Conservation (phyloP, 116 monocot species). For the Phalaenopsis hybrid region DNA sequence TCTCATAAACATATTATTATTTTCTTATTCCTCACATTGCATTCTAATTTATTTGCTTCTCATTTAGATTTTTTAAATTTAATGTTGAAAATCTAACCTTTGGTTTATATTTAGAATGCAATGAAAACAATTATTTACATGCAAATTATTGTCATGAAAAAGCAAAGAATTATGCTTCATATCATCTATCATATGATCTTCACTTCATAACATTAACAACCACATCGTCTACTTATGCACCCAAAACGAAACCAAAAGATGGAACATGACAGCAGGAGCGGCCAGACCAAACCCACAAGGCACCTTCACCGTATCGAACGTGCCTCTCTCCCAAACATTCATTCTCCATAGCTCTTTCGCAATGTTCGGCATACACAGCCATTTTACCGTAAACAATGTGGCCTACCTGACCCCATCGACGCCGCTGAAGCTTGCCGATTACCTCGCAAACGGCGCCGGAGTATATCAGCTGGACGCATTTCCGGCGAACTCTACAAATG, state of each 20-base stretch:
- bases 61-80: too few species aligned
- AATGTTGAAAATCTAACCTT: too few species aligned
- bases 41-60: too few species aligned
- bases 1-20: too few species aligned
- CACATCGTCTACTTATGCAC: too few species aligned
- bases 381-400: constrained; percentile 32
- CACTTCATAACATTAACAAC: too few species aligned
- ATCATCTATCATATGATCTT: too few species aligned
- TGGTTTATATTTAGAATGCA: too few species aligned
- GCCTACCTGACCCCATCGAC: constrained; percentile 29
- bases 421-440: constrained; percentile 48
- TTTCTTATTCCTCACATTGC: too few species aligned
- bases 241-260: constrained; percentile 10
- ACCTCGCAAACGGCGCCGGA: constrained; percentile 24
- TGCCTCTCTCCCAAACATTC: constrained; percentile 25
- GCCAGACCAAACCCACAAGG: constrained; percentile 35
- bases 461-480: constrained; percentile 35
- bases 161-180: too few species aligned
- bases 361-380: background rate
- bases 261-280: constrained; percentile 40
- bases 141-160: too few species aligned
- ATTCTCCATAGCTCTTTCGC: constrained; percentile 14
- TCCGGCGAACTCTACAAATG: constrained; percentile 4
- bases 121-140: too few species aligned
- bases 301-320: constrained; percentile 29